Percentiles rank a stretch among this genome's conserved stretches.
phyloP scores from a whole-genome alignment of 2,329 filamentous ascomycete genomes.

The Penicillium sp. region DNA sequence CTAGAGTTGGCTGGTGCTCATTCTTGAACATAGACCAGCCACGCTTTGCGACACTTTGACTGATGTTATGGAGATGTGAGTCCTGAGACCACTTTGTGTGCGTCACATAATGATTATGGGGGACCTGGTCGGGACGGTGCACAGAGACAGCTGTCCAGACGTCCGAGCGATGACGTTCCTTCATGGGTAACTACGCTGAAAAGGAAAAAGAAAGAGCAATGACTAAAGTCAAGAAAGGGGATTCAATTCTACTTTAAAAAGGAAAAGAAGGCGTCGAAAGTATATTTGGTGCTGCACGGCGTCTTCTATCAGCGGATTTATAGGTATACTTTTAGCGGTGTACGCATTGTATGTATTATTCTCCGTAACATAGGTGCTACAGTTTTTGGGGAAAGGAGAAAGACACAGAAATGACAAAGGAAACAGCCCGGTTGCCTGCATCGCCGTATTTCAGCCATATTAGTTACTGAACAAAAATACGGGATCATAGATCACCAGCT shows the following conservation, averaged over 20 bases:
- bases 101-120: slow-evolving; percentile 15
- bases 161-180: slow-evolving; percentile 7
- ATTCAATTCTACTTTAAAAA: background rate
- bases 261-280: background rate
- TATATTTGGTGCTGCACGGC: background rate
- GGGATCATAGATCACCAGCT: background rate
- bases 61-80: background rate
- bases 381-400: background rate
- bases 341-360: background rate
- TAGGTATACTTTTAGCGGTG: background rate
- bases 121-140: slow-evolving; percentile 2
- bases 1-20: slow-evolving; percentile 4
- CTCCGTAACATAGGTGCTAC: background rate
- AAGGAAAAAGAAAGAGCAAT: background rate
- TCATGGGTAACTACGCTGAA: slow-evolving; percentile 7
- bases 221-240: background rate
- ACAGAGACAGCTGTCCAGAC: slow-evolving; percentile 6
- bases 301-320: background rate
- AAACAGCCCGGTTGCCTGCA: too few relatives aligned
- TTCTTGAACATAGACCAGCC: slow-evolving; percentile 6
- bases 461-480: background rate
- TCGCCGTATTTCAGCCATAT: background rate
- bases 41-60: slow-evolving; percentile 4
- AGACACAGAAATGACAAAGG: background rate
- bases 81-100: slow-evolving; percentile 8